A percentile compares a stretch with the other conserved stretches of the same genome.
These are phyloP conservation scores for Diaporthe sp. DNA, from an alignment of 2,329 filamentous ascomycete genomes.

Conservation along the genomic window DNA sequence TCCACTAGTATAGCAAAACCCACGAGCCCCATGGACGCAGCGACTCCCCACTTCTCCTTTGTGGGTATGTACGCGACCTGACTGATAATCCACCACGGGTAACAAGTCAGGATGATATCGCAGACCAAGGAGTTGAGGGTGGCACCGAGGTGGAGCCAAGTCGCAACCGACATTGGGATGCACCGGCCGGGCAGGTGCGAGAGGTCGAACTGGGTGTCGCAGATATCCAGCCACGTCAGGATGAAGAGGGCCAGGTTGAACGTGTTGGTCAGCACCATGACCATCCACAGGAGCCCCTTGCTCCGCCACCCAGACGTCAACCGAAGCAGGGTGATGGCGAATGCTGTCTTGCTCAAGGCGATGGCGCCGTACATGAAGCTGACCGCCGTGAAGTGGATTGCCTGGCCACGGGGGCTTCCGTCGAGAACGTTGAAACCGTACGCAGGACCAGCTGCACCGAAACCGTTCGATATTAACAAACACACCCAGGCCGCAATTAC, in stretches of 20 bases:
- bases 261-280: constrained; percentile 24
- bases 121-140: constrained; percentile 25
- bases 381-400: constrained; percentile 15
- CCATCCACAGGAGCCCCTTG: constrained; percentile 10
- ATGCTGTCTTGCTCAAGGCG: constrained; percentile 30
- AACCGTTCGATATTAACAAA: not conserved
- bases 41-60: constrained; percentile 30
- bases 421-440: constrained; percentile 32
- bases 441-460: constrained; percentile 7
- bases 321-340: constrained; percentile 25
- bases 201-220: constrained; percentile 20
- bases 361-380: constrained; percentile 24
- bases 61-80: constrained; percentile 20
- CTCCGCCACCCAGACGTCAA: constrained; percentile 18
- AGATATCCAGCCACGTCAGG: constrained; percentile 32
- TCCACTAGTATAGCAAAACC: not conserved
- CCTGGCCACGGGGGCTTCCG: constrained; percentile 20
- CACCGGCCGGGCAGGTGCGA: constrained; percentile 6
- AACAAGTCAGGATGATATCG: constrained; percentile 22
- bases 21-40: constrained; percentile 24
- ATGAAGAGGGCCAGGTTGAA: constrained; percentile 15
- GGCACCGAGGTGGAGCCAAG: constrained; percentile 18
- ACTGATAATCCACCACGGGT: constrained; percentile 30
- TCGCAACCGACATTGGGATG: not conserved
- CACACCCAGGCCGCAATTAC: constrained; percentile 27